Evolutionary conservation across 345 rosid species (phyloP).

Genomic region (Isatis tinctoria): DNA sequence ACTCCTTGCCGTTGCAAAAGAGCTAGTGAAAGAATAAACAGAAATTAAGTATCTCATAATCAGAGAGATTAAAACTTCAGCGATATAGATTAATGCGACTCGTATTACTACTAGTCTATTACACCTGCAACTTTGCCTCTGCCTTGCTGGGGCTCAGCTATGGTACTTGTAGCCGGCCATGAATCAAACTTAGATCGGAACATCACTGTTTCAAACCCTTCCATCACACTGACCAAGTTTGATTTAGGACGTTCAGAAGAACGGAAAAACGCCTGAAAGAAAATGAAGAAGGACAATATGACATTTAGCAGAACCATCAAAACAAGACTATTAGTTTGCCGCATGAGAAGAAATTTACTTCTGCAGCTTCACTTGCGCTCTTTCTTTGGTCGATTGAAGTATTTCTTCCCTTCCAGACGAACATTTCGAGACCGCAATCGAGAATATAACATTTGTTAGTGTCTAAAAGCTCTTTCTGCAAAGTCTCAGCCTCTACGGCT

Average conservation of each 20-base stretch:
- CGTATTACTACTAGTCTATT: conserved; percentile 13
- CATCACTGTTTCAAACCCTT: conserved; percentile 94
- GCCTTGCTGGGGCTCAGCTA: conserved; percentile 84
- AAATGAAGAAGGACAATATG: not conserved
- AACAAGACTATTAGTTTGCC: not conserved
- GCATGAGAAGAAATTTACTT: conserved; percentile 43
- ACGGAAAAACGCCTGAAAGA: conserved; percentile 58
- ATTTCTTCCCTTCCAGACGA: conserved; percentile 91
- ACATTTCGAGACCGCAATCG: conserved; percentile 80
- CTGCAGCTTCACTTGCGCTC: conserved; percentile 77
- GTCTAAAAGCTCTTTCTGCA: conserved; percentile 69
- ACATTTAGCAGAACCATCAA: not conserved
- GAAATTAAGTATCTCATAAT: not conserved
- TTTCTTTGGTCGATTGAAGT: conserved; percentile 86
- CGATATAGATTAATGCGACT: not conserved
- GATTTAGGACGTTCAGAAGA: conserved; percentile 52
- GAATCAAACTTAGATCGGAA: conserved; percentile 86
- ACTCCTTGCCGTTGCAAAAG: conserved; percentile 91
- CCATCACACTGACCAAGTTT: conserved; percentile 77
- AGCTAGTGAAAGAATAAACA: conserved; percentile 37
- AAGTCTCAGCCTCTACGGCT: conserved; percentile 61
- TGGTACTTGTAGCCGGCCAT: conserved; percentile 69
- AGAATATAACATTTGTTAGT: conserved; percentile 82
- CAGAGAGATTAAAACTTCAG: not conserved
- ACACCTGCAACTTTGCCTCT: conserved; percentile 98